Evolutionary conservation across 2,329 filamentous ascomycete species (phyloP).

Genomic region (Cercospora sesami): DNA sequence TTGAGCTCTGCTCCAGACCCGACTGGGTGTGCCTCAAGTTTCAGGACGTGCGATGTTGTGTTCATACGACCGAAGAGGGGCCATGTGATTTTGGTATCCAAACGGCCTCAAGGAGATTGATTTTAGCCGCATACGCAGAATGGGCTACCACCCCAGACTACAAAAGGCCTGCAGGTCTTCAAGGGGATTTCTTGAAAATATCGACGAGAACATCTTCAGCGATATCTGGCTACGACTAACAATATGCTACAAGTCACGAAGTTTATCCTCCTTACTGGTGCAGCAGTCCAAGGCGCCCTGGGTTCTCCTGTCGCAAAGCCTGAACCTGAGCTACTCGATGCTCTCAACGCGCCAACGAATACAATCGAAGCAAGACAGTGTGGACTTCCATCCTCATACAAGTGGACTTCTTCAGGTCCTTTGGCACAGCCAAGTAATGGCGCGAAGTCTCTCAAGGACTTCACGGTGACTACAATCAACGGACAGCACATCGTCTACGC

Average conservation of each 20-base stretch:
- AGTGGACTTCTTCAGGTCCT: constrained; percentile 49
- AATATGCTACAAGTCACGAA: neutral
- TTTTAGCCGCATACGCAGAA: neutral
- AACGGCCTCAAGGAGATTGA: neutral
- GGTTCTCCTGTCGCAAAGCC: neutral
- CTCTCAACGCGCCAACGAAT: neutral
- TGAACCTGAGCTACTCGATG: neutral
- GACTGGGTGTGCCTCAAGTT: neutral
- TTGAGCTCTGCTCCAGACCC: neutral
- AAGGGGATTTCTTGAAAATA: neutral
- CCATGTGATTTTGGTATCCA: neutral
- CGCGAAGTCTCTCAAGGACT: constrained; percentile 64
- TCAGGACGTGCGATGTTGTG: neutral
- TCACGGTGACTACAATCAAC: constrained; percentile 58
- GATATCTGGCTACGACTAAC: neutral
- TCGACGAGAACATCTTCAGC: neutral
- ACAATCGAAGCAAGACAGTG: constrained; percentile 2
- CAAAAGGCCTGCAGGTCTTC: neutral
- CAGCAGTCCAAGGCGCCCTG: neutral
- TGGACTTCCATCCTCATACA: constrained; percentile 55
- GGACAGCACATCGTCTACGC: constrained; percentile 63
- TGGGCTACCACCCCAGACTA: neutral
- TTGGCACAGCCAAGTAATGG: constrained; percentile 56
- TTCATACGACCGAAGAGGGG: neutral
- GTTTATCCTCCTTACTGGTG: neutral